Evolutionary conservation across 805 yeast species (phyloP).

Genomic region (Sugiyamaella qingdaonensis): DNA sequence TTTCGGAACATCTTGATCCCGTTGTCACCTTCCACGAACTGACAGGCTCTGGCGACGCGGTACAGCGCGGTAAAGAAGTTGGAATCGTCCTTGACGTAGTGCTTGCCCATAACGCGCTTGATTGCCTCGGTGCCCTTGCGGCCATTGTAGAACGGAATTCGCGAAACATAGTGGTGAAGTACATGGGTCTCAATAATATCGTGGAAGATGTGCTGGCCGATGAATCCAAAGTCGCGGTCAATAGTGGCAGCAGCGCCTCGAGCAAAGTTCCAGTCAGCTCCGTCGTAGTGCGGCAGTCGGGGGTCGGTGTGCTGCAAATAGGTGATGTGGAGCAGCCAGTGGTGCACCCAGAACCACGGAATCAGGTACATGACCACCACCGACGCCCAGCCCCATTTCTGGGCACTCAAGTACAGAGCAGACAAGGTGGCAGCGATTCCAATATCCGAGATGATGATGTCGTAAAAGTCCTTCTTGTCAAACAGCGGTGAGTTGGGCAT

Average conservation of each 20-base stretch:
- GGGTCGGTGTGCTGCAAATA: slow-evolving; percentile 82
- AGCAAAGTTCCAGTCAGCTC: slow-evolving; percentile 67
- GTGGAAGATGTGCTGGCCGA: slow-evolving; percentile 76
- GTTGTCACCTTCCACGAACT: slow-evolving; percentile 63
- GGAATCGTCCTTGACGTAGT: slow-evolving; percentile 62
- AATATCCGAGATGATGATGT: slow-evolving; percentile 65
- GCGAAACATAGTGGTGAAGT: slow-evolving; percentile 74
- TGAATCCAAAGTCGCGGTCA: slow-evolving; percentile 77
- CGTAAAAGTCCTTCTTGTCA: slow-evolving; percentile 68
- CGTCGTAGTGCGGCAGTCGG: slow-evolving; percentile 72
- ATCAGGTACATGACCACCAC: slow-evolving; percentile 65
- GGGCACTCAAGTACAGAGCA: slow-evolving; percentile 56
- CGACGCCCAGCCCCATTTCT: slow-evolving; percentile 58
- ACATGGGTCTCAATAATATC: slow-evolving; percentile 90
- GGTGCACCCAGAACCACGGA: slow-evolving; percentile 79
- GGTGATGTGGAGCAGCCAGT: slow-evolving; percentile 86
- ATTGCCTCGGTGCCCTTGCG: slow-evolving; percentile 72
- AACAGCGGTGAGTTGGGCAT: slow-evolving; percentile 70
- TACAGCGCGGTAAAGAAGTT: slow-evolving; percentile 68
- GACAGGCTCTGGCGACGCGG: slow-evolving; percentile 57
- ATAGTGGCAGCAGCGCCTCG: slow-evolving; percentile 89
- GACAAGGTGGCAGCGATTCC: slow-evolving; percentile 56
- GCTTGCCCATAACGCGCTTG: slow-evolving; percentile 79
- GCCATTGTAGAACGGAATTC: slow-evolving; percentile 82
- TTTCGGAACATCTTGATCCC: slow-evolving; percentile 75